These are phyloP conservation scores for Pseudogymnoascus sp. DNA, from an alignment of 2,329 filamentous ascomycete genomes.

Conservation along the genomic window DNA sequence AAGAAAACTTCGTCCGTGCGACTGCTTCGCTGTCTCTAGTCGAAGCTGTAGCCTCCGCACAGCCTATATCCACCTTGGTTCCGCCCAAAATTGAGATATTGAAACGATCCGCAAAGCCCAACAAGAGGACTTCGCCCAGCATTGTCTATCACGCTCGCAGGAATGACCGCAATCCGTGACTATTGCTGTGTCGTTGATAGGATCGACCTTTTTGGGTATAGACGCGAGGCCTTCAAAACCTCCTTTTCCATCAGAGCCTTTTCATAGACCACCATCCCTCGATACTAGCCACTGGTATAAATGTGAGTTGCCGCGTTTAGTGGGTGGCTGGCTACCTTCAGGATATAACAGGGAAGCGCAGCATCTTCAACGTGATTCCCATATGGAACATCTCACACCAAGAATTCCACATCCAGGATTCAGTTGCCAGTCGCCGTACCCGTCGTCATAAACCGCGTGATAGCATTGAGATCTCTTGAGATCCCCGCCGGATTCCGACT, in stretches of 20 bases:
- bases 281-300: not conserved
- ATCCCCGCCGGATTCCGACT: not conserved
- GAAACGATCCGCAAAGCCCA: not conserved
- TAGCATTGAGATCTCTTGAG: not conserved
- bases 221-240: not conserved
- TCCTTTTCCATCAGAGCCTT: not conserved
- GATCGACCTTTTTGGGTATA: not conserved
- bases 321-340: not conserved
- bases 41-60: not conserved
- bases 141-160: not conserved
- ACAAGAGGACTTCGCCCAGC: not conserved
- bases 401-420: not conserved
- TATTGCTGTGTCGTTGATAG: not conserved
- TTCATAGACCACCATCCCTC: not conserved
- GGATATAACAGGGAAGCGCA: not conserved
- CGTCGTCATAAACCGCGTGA: slow-evolving; percentile 9
- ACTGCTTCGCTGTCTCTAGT: not conserved
- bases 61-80: not conserved
- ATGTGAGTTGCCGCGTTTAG: not conserved
- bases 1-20: not conserved
- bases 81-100: not conserved
- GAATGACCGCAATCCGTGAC: not conserved
- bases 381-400: not conserved
- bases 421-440: not conserved
- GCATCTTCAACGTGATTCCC: not conserved